These are phyloP conservation scores for Acanthamoeba royreba DNA, from an alignment of 208 protist species.

Conservation along the genomic window DNA sequence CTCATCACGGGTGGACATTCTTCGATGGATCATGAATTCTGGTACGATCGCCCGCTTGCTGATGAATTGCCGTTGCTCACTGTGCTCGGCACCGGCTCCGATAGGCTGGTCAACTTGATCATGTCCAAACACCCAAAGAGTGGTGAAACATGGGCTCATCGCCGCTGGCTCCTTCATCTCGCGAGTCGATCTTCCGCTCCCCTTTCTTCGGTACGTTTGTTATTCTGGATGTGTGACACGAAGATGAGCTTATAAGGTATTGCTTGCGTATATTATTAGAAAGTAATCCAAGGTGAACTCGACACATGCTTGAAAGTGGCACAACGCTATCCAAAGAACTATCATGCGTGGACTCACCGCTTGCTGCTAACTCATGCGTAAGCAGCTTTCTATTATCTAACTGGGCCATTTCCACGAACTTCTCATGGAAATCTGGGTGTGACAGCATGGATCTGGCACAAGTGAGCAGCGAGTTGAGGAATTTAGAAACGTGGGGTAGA, in stretches of 20 bases:
- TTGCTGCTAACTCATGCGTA: constrained; percentile 42
- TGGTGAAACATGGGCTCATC: constrained; percentile 65
- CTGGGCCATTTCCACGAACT: background rate
- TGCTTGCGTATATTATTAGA: background rate
- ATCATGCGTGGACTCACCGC: constrained; percentile 66
- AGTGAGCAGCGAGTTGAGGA: constrained; percentile 24
- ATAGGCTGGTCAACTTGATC: constrained; percentile 62
- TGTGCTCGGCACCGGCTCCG: background rate
- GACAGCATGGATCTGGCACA: background rate
- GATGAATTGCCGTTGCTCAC: background rate
- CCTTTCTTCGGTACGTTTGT: background rate
- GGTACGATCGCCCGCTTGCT: background rate
- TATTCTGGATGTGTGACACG: background rate
- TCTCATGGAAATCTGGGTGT: background rate
- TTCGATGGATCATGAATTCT: background rate
- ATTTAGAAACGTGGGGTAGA: constrained; percentile 38
- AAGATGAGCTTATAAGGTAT: background rate
- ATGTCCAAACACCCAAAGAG: constrained; percentile 72
- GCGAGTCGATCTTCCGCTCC: background rate
- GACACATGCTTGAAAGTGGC: constrained; percentile 54
- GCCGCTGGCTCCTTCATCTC: constrained; percentile 46
- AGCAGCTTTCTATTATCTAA: background rate
- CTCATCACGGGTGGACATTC: background rate
- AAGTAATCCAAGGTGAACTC: constrained; percentile 19
- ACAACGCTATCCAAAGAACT: constrained; percentile 65